These are phyloP conservation scores for Prunus armeniaca DNA, from an alignment of 306 rosid species.

Conservation along the genomic window DNA sequence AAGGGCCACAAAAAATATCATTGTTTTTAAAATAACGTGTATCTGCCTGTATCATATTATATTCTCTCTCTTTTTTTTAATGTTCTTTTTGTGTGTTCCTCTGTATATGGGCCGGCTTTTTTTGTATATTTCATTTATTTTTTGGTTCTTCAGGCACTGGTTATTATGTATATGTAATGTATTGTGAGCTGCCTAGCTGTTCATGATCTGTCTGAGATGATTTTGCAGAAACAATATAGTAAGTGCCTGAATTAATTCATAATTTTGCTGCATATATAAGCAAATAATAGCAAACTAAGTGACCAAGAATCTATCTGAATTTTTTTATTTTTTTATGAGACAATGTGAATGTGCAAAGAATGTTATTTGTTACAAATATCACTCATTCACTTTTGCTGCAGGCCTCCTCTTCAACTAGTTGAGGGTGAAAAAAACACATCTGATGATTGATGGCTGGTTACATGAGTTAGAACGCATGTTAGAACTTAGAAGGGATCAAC, in stretches of 20 bases:
- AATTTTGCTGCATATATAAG: too few species aligned
- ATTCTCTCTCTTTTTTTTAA: background rate
- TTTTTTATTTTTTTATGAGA: background rate
- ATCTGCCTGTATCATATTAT: background rate
- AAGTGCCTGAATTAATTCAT: too few species aligned
- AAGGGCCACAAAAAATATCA: too few species aligned
- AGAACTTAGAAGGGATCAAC: background rate
- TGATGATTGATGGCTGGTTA: background rate
- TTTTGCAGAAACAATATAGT: too few species aligned
- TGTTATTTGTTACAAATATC: background rate
- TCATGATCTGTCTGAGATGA: too few species aligned
- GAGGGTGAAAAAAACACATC: background rate
- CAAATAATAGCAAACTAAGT: background rate
- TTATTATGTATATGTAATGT: too few species aligned
- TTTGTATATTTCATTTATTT: too few species aligned
- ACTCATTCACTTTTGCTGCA: background rate
- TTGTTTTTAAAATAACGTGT: background rate
- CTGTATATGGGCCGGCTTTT: too few species aligned
- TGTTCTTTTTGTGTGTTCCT: background rate
- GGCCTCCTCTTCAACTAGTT: background rate
- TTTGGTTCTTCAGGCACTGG: too few species aligned
- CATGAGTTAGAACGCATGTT: background rate
- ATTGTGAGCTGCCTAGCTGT: too few species aligned
- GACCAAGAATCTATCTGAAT: background rate
- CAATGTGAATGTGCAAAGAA: background rate